Evolutionary conservation across 306 rosid species (phyloP).

Genomic region (Aeschynomene evenia): DNA sequence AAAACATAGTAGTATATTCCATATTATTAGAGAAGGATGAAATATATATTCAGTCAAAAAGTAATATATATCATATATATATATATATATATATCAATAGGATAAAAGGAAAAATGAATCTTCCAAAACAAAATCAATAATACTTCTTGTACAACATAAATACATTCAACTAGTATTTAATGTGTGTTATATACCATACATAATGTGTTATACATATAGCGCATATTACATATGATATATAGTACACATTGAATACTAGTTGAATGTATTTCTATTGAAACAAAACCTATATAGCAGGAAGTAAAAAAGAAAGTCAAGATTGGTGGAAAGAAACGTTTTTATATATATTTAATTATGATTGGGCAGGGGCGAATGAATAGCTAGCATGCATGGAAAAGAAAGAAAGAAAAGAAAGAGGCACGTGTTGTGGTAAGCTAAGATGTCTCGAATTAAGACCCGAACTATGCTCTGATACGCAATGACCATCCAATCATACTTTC

Average conservation of each 20-base stretch:
- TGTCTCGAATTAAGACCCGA: slow-evolving; percentile 19
- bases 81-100: background rate
- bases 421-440: slow-evolving; percentile 28
- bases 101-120: background rate
- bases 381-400: background rate
- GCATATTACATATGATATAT: too few relatives aligned
- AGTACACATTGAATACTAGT: too few relatives aligned
- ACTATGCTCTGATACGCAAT: slow-evolving; percentile 22
- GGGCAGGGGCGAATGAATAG: slow-evolving; percentile 1
- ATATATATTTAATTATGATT: too few relatives aligned
- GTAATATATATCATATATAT: background rate
- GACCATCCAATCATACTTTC: slow-evolving; percentile 32
- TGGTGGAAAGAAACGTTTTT: background rate
- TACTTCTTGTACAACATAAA: too few relatives aligned
- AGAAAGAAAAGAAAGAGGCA: background rate
- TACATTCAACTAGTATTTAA: too few relatives aligned
- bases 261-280: too few relatives aligned
- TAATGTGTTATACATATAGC: too few relatives aligned
- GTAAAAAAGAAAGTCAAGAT: background rate
- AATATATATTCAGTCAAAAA: background rate
- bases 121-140: background rate
- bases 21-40: background rate
- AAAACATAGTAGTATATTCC: too few relatives aligned
- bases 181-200: too few relatives aligned
- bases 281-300: too few relatives aligned